Conservation (phyloP, 805 yeast species). For the Priceomyces haplophilus region DNA sequence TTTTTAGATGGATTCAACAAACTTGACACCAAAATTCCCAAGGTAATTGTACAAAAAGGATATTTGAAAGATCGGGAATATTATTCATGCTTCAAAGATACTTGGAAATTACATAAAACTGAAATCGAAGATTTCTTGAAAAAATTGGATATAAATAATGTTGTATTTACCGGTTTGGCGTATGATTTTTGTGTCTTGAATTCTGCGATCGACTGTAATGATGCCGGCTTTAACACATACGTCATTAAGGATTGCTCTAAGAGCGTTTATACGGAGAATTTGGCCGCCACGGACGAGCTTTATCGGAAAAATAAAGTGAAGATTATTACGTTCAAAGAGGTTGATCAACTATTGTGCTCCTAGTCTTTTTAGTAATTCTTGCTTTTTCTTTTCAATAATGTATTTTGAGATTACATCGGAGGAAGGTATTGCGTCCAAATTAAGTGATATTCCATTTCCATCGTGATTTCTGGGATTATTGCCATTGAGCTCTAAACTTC, state of each 20-base stretch:
- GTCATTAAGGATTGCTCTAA: conserved; percentile 57
- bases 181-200: conserved; percentile 81
- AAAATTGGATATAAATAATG: conserved; percentile 50
- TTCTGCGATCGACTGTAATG: conserved; percentile 68
- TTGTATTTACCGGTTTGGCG: conserved; percentile 78
- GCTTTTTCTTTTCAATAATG: conserved; percentile 45
- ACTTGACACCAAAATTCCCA: conserved; percentile 33
- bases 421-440: conserved; percentile 25
- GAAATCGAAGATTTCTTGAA: conserved; percentile 53
- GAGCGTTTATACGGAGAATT: conserved; percentile 50
- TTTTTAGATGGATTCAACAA: conserved; percentile 37
- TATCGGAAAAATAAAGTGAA: conserved; percentile 35
- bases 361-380: conserved; percentile 39
- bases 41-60: conserved; percentile 64
- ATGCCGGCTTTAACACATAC: conserved; percentile 57
- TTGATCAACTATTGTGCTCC: conserved; percentile 23
- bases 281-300: conserved; percentile 28
- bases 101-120: conserved; percentile 70
- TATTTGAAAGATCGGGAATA: conserved; percentile 69
- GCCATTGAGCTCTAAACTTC: conserved; percentile 17
- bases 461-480: conserved; percentile 6
- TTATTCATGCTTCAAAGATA: conserved; percentile 82
- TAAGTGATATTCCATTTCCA: conserved; percentile 16
- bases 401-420: conserved; percentile 42
- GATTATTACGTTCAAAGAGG: conserved; percentile 15